A percentile compares a stretch with the other conserved stretches of the same genome.
phyloP scores from a whole-genome alignment of 2,329 filamentous ascomycete genomes.

The Acephala macrosclerotiorum region DNA sequence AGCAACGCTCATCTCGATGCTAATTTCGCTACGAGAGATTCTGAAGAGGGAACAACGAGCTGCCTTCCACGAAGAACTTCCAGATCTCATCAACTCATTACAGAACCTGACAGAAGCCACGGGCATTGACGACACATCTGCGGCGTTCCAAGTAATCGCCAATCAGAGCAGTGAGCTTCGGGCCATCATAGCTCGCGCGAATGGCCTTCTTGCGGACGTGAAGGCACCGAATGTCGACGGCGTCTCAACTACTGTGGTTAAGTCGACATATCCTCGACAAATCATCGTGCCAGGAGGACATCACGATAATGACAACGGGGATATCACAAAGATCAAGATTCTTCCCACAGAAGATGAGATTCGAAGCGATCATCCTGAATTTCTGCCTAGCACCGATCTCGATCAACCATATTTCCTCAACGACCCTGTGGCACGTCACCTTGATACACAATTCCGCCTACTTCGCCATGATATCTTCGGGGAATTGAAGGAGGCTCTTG shows the following conservation, averaged over 20 bases:
- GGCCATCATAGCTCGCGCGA: conserved; percentile 28
- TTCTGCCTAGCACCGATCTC: conserved; percentile 51
- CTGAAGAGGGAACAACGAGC: conserved; percentile 34
- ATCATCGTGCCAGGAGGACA: conserved; percentile 23
- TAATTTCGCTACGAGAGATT: conserved; percentile 35
- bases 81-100: conserved; percentile 30
- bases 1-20: conserved; percentile 27
- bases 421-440: conserved; percentile 35
- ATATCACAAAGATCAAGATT: conserved; percentile 44
- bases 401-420: conserved; percentile 50
- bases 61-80: conserved; percentile 38
- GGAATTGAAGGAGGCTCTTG: conserved; percentile 59
- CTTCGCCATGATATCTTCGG: conserved; percentile 58
- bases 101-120: conserved; percentile 21
- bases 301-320: conserved; percentile 41
- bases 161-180: conserved; percentile 26
- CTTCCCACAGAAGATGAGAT: conserved; percentile 45
- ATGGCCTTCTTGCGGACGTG: conserved; percentile 22
- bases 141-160: conserved; percentile 21
- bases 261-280: conserved; percentile 32
- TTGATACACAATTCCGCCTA: conserved; percentile 42
- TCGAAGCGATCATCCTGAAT: conserved; percentile 50
- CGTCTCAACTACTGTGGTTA: conserved; percentile 23
- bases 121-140: conserved; percentile 24
- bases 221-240: conserved; percentile 12